Base-by-base conservation (phyloP, 2,329 filamentous ascomycete species). In the Fusarium sp. region DNA sequence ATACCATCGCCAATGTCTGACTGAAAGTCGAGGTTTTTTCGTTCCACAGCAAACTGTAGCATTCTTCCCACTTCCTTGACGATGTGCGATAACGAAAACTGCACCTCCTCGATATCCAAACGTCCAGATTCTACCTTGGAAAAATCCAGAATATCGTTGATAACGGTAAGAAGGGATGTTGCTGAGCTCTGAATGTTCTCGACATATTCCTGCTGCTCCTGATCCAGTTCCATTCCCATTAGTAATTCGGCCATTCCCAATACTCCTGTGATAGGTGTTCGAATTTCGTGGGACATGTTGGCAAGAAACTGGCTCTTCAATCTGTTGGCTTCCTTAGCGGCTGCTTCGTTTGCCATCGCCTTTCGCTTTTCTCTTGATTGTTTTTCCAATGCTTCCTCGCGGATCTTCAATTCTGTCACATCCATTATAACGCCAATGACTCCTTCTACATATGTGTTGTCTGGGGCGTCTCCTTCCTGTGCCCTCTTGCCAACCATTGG, bases 101-200 rank as follows among this genome's bases (percentile, higher is more conserved):
- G 91, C 1, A 94, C 91, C 72, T 94, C 91, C 77, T 94, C 92
- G 40, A 94, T 90, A 66, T 94, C 91, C 20, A 94, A 80, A 9
- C 90, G 84, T 4, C 92, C 92, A 10, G 90, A 92, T 76, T 94
- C 92, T 3, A 93, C 90, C 77, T 97, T 97, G 6, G 92, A 96
- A 76, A 97, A 94, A 78, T 97, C 93, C 3, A 97, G 82, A 57
- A 97, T 97, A 73, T 97, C 93, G 74, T 97, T 97, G 78, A 97
- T 97, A 40, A 97, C 91, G 0, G 92, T 95, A 20, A 97, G 83
- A 4, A 97, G 81, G 3, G 92, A 93, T 67, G 95, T 94, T 0
- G 91, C 92, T 8, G 91, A 94, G 52, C 91, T 86, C 72, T 92
- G 89, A 8, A 95, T 92, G 65, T 93, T 93, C 69, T 93, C 90